Conservation (phyloP, 2,329 filamentous ascomycete species). For the Fusarium sp. region DNA sequence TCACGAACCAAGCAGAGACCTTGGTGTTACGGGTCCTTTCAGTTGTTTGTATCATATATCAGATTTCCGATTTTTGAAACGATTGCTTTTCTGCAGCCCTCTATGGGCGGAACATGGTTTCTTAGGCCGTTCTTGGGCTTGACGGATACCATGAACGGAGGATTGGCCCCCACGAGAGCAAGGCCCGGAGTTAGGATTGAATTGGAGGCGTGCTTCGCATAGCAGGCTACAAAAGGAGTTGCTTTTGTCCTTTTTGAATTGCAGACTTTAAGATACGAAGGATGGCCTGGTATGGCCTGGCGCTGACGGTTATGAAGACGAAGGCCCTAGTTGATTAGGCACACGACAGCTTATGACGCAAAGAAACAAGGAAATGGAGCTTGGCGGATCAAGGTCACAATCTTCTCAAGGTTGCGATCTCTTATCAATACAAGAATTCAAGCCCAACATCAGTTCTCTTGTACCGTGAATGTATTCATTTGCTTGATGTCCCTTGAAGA, state of each 20-base stretch:
- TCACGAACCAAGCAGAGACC: conserved; percentile 16
- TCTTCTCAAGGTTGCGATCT: conserved; percentile 1
- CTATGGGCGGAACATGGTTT: conserved; percentile 29
- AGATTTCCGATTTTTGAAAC: conserved; percentile 43
- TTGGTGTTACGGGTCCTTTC: conserved; percentile 28
- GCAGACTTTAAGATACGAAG: conserved; percentile 30
- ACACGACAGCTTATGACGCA: conserved; percentile 35
- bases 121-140: conserved; percentile 26
- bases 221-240: conserved; percentile 38
- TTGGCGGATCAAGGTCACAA: conserved; percentile 24
- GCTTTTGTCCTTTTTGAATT: conserved; percentile 47
- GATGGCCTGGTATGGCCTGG: conserved; percentile 44
- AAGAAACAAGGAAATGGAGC: conserved; percentile 37
- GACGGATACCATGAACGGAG: conserved; percentile 31
- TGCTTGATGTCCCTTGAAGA: neutral
- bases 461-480: neutral
- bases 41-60: conserved; percentile 49
- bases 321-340: conserved; percentile 40
- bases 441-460: conserved; percentile 16
- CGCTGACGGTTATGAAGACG: conserved; percentile 38
- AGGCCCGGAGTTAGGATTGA: conserved; percentile 48
- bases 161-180: conserved; percentile 33
- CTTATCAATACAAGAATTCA: conserved; percentile 35
- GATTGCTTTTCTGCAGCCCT: conserved; percentile 40
- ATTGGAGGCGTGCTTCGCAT: conserved; percentile 38